Base-by-base conservation (phyloP, 2,329 filamentous ascomycete species). In the Cordyceps farinosa region DNA sequence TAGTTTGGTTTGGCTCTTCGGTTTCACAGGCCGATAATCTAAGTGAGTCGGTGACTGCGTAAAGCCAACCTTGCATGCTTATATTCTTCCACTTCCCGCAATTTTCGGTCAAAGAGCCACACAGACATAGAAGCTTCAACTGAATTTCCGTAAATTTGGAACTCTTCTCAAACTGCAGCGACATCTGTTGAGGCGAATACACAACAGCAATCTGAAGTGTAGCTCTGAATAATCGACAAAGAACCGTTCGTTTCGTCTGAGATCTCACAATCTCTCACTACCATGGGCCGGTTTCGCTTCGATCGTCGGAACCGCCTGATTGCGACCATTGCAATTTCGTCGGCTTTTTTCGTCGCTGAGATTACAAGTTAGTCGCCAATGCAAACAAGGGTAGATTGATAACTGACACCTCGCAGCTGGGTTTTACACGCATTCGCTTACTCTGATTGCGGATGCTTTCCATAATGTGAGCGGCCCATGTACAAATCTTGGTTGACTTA, bases 391-490 rank as follows among this genome's bases (percentile, higher is more conserved):
- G n/a, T 11, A 32, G 30, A 7, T 9, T 61, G 7, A 5, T 32
- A 13, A 6, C 59, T 61, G 13, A 6, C 40, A 22, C 9, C 5
- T 55, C 3, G 15, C 65, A 85, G 84, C 89, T 64, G 88, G 88
- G 2, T 89, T 90, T 69, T 86, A 86, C 65, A 92, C 90, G 1
- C 80, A 81, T 59, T 92, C 90, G 0, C 79, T 93, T 11, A 89
- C 89, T 1, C 78, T 93, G 2, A 79, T 92, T 32, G 89, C 90
- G 34, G 90, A 93, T 79, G 88, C 90, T 1, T 92, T 92, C 68
- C 90, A 92, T 72, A 91, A 91, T 71, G 87, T 90, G 76, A 65
- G 83, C 70, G 48, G 9, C 10, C 10, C 3, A 30, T 44, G 27
- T 11, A 27, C 5, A 6, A 5, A 34, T 9, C 1, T 5, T 15